Conservation (phyloP, 2,329 filamentous ascomycete genomes). For the Penicillium sp. region DNA sequence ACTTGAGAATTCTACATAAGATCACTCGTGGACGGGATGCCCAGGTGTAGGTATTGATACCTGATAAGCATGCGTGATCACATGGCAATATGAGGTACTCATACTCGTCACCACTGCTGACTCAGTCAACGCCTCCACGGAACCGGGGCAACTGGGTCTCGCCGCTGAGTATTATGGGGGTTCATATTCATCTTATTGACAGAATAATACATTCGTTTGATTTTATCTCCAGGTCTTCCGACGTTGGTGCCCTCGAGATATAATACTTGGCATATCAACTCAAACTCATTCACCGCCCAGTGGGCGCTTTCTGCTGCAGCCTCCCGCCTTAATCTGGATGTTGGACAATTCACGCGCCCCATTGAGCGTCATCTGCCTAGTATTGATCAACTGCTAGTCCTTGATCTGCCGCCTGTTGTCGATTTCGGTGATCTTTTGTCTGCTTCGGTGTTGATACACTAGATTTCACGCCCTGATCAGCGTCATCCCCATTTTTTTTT, state of each 20-base stretch:
- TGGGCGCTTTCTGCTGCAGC: slow-evolving; percentile 5
- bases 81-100: neutral
- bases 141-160: neutral
- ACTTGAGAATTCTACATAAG: neutral
- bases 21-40: too few species aligned
- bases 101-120: neutral
- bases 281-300: slow-evolving; percentile 6
- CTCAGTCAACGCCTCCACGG: slow-evolving; percentile 3
- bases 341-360: slow-evolving; percentile 17
- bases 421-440: neutral
- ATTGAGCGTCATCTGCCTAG: slow-evolving; percentile 18
- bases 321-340: slow-evolving; percentile 14
- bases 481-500: neutral
- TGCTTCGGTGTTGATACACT: neutral
- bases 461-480: neutral
- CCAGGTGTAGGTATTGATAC: neutral
- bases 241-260: too few species aligned
- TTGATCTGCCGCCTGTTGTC: slow-evolving; percentile 5
- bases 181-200: neutral
- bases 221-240: neutral
- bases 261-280: neutral
- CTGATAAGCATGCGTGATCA: neutral
- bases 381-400: slow-evolving; percentile 10
- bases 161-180: neutral
- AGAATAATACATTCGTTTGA: neutral